Evolutionary conservation across 2,329 filamentous ascomycete species (phyloP), one percentile per base, ranked within the genome.

Genomic region (Tolypocladium endophyticum): DNA sequence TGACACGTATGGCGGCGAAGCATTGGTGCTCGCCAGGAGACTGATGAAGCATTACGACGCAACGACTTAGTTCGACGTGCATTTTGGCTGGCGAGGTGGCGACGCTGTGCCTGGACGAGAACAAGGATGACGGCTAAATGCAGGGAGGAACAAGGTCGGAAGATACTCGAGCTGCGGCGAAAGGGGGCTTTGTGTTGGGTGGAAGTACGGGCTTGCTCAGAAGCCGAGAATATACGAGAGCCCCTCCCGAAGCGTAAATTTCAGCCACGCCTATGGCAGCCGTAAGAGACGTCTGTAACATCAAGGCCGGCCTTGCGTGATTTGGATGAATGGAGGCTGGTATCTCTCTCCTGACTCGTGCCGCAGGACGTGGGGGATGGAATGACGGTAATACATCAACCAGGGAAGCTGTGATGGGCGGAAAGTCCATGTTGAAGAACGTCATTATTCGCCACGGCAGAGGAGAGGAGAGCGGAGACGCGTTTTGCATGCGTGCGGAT

Each of bases 1-100:
- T 9, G 39, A 41, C 38, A 57, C 47, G 56, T 50, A 61, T 56
- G 54, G 55, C 45, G 60, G 23, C 57, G 58, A 61, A 45, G 61
- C 59, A 43, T 50, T 12, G 61, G 59, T 59, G 61, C 56, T 60
- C 36, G 52, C 36, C 47, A 11, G 47, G 28, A 3, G 47, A 52
- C 28, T 1, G 50, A 35, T 2, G 30, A 23, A 35, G 30, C 12
- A 4, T 23, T 23, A 36, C 7, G 20, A 54, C 20, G 30, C 50
- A 33, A 28, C 20, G 30, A 4, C 20, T 36, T 16, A 11, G 7
- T 35, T 18, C 23, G 4, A 36, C 14, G 30, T 36, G 20, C 50
- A 54, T 54, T 54, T 23, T 11, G 30, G 30, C 14, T n/a, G 47
- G 18, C 28, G 25, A 30, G 9, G 1, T 16, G 45, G 45, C 23